phyloP scores from a whole-genome alignment of 164 flowering plant species.

The Chloranthus sessilifolius region DNA sequence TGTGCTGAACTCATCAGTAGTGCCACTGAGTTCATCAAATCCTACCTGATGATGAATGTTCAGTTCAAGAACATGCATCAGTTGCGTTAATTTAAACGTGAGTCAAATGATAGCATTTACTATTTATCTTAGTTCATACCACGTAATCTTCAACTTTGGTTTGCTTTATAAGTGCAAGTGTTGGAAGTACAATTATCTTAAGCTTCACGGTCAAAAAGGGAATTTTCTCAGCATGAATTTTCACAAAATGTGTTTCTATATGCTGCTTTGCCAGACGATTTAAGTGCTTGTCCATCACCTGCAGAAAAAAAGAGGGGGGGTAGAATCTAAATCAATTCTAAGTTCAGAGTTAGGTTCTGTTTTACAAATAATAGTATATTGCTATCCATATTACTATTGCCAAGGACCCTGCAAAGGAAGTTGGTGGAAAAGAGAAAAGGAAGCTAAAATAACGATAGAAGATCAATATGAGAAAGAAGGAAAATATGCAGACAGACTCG shows the following conservation, averaged over 20 bases:
- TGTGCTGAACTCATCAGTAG: slow-evolving; percentile 76
- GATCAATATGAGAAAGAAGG: no score
- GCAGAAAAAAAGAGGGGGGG: slow-evolving; percentile 21
- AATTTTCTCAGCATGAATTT: slow-evolving; percentile 90
- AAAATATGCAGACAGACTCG: no score
- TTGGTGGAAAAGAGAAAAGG: no score
- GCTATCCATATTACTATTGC: neutral
- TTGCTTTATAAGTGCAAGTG: slow-evolving; percentile 88
- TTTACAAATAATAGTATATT: neutral
- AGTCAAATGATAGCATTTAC: neutral
- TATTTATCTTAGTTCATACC: slow-evolving; percentile 37
- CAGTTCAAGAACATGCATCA: neutral
- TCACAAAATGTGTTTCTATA: slow-evolving; percentile 92
- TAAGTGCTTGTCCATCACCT: slow-evolving; percentile 97
- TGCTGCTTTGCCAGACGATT: slow-evolving; percentile 72
- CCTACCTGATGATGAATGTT: slow-evolving; percentile 93
- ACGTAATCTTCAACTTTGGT: slow-evolving; percentile 97
- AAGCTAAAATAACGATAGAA: no score
- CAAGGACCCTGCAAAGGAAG: no score
- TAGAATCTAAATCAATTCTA: neutral
- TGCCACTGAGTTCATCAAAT: slow-evolving; percentile 88
- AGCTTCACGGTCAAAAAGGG: slow-evolving; percentile 89
- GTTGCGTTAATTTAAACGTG: neutral
- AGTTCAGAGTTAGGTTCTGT: neutral
- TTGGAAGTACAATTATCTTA: slow-evolving; percentile 84